phyloP scores from a whole-genome alignment of 495 filamentous ascomycete genomes.

The Aspergillus conjunctus region DNA sequence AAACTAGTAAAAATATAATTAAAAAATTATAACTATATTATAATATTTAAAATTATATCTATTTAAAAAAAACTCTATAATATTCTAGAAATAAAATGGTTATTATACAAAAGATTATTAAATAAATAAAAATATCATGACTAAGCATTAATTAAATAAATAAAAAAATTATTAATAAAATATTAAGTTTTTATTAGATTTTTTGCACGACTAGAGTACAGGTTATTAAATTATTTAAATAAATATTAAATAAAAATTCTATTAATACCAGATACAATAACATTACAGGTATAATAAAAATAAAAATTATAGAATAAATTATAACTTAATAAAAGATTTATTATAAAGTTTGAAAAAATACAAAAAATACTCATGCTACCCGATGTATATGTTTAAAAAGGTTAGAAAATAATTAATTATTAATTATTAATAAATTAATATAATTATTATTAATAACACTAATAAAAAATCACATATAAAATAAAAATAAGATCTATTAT shows the following conservation, averaged over 20 bases:
- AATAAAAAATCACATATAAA: slow-evolving; percentile 17
- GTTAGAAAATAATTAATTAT: slow-evolving; percentile 16
- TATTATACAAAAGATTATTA: slow-evolving; percentile 14
- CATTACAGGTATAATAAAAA: not conserved
- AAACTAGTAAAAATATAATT: not conserved
- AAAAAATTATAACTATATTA: not conserved
- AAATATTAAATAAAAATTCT: not conserved
- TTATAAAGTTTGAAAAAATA: slow-evolving; percentile 8
- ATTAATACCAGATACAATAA: not conserved
- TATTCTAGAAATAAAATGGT: not conserved
- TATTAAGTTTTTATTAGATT: slow-evolving; percentile 1
- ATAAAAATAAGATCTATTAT: slow-evolving; percentile 10
- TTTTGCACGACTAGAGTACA: not conserved
- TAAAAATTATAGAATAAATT: not conserved
- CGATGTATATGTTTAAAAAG: slow-evolving; percentile 1
- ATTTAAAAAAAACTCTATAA: slow-evolving; percentile 1
- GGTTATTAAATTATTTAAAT: not conserved
- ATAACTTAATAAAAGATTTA: not conserved
- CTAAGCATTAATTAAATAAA: not conserved
- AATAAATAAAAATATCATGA: not conserved
- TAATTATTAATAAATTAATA: slow-evolving; percentile 17
- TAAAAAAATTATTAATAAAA: not conserved
- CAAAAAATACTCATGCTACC: not conserved
- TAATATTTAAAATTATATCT: not conserved
- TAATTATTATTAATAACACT: slow-evolving; percentile 7